phyloP scores from a whole-genome alignment of 176 grass and related monocot genomes.

The Eleusine coracana region DNA sequence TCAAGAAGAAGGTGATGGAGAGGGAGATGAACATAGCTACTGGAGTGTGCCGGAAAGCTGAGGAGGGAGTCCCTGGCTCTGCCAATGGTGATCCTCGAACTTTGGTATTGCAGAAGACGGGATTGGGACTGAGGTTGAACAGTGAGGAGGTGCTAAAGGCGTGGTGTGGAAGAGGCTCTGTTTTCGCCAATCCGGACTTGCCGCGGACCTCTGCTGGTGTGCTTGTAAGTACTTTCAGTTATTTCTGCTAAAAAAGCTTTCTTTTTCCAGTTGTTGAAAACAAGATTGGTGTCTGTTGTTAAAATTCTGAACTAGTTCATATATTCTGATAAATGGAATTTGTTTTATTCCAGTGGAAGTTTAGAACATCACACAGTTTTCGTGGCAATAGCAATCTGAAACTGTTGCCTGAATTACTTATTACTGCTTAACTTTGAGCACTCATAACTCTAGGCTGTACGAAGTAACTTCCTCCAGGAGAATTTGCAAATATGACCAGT shows the following conservation, averaged over 20 bases:
- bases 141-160: conserved; percentile 68
- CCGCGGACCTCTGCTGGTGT: conserved; percentile 50
- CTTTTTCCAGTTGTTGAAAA: background rate
- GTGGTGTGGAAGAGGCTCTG: conserved; percentile 65
- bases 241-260: background rate
- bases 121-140: conserved; percentile 79
- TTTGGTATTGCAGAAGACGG: conserved; percentile 32
- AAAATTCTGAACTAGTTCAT: background rate
- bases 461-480: background rate
- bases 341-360: background rate
- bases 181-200: conserved; percentile 51
- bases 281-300: background rate
- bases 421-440: conserved; percentile 17
- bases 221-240: conserved; percentile 55
- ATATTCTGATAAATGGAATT: background rate
- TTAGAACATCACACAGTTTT: background rate
- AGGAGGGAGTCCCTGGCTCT: conserved; percentile 18
- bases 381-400: background rate
- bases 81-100: conserved; percentile 9
- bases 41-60: background rate
- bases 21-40: conserved; percentile 30
- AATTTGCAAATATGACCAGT: background rate
- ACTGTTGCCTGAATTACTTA: background rate
- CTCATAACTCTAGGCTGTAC: background rate
- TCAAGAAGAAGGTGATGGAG: conserved; percentile 46